Conservation (phyloP, 352 stramenopile genomes). For the Phytophthora quininea region DNA sequence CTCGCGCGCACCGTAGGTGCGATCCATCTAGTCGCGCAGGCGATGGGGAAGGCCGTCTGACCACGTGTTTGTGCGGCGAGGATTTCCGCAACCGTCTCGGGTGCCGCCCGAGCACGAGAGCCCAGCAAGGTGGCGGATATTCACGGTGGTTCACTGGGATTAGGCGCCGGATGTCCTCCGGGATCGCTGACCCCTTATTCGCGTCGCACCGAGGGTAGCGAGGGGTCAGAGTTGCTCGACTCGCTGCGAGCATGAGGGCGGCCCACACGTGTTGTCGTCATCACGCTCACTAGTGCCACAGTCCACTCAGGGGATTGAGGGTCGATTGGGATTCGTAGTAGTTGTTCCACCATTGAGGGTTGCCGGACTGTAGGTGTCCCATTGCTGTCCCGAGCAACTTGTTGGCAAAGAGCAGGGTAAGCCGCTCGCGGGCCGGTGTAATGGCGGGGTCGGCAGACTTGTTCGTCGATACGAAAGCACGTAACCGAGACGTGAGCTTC, state of each 20-base stretch:
- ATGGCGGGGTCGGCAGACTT: background rate
- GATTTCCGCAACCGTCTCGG: background rate
- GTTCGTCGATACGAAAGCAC: background rate
- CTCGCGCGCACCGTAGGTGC: background rate
- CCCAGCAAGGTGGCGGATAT: background rate
- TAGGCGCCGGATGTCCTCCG: background rate
- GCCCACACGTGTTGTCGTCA: background rate
- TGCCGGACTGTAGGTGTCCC: background rate
- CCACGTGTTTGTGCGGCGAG: background rate
- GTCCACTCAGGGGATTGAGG: background rate
- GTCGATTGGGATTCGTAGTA: background rate
- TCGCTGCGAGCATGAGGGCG: background rate
- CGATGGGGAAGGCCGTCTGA: background rate
- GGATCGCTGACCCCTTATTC: background rate
- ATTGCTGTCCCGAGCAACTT: background rate
- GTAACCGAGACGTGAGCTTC: background rate
- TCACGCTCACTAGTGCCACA: background rate
- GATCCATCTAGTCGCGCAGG: background rate
- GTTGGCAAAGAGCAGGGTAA: background rate
- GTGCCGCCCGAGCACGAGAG: background rate
- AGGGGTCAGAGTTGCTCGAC: background rate
- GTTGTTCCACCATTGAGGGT: background rate
- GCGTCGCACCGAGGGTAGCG: too few relatives aligned
- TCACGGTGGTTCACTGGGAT: background rate
- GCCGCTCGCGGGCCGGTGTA: background rate